Evolutionary conservation across 495 filamentous ascomycete genomes (phyloP).

Genomic region (Corynascus novoguineensis): DNA sequence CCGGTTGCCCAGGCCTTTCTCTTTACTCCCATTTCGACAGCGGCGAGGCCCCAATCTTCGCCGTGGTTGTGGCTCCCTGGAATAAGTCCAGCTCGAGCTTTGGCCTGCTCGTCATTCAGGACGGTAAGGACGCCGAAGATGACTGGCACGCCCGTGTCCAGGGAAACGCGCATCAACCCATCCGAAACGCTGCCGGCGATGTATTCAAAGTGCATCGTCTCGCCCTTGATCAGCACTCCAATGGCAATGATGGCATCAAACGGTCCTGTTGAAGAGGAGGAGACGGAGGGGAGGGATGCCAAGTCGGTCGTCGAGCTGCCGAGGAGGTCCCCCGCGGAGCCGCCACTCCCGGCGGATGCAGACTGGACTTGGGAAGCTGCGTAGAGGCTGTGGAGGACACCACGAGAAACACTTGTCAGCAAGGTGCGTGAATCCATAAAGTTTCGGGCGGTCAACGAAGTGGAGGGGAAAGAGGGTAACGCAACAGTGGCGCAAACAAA

Average conservation of each 20-base stretch:
- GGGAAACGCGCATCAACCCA: constrained; percentile 87
- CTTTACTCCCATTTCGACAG: constrained; percentile 70
- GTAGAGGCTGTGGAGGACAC: constrained; percentile 57
- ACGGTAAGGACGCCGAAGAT: constrained; percentile 92
- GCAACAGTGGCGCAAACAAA: neutral
- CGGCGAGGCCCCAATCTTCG: constrained; percentile 77
- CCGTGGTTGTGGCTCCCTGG: constrained; percentile 70
- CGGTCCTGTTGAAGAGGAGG: constrained; percentile 46
- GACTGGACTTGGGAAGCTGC: constrained; percentile 82
- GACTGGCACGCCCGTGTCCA: constrained; percentile 82
- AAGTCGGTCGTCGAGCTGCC: constrained; percentile 62
- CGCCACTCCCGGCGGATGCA: constrained; percentile 53
- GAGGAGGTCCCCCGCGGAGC: constrained; percentile 75
- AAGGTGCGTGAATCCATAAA: neutral
- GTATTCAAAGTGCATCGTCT: constrained; percentile 98
- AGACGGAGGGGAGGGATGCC: constrained; percentile 25
- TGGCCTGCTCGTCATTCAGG: constrained; percentile 79
- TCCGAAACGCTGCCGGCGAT: constrained; percentile 87
- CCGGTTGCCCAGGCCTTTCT: constrained; percentile 62
- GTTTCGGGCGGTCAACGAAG: neutral
- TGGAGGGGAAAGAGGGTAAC: neutral
- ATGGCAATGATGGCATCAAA: constrained; percentile 95
- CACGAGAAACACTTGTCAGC: neutral
- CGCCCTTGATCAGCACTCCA: constrained; percentile 93
- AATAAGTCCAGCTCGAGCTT: constrained; percentile 74